phyloP scores from a whole-genome alignment of 805 yeast genomes.

The Metahyphopichia silvanorum region DNA sequence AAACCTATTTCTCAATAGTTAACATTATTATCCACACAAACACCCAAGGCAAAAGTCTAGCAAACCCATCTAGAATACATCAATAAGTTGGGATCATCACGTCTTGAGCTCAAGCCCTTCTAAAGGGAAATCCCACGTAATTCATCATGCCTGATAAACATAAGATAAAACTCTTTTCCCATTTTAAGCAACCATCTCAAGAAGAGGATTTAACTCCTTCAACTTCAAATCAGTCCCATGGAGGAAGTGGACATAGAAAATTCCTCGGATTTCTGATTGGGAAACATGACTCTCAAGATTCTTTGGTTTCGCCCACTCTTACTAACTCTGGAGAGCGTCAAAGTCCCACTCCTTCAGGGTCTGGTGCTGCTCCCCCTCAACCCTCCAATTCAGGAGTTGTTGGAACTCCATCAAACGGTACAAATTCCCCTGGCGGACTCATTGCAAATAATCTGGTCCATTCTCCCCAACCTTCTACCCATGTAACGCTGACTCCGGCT shows the following conservation, averaged over 20 bases:
- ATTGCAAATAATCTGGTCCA: background rate
- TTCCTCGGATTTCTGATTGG: slow-evolving; percentile 42
- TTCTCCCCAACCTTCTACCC: no score
- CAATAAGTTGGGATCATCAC: no score
- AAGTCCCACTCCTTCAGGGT: slow-evolving; percentile 4
- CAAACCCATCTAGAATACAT: no score
- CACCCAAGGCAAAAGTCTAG: no score
- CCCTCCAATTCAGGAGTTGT: background rate
- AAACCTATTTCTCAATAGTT: no score
- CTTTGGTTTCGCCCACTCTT: slow-evolving; percentile 31
- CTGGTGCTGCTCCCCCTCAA: background rate
- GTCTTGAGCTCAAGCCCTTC: no score
- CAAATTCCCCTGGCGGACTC: background rate
- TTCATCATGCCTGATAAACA: slow-evolving; percentile 43
- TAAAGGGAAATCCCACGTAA: background rate
- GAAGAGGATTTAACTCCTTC: slow-evolving; percentile 26
- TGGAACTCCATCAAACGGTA: background rate
- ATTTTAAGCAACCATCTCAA: slow-evolving; percentile 28
- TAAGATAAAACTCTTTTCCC: slow-evolving; percentile 38
- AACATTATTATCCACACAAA: no score
- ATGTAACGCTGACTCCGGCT: background rate
- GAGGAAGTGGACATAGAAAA: slow-evolving; percentile 13
- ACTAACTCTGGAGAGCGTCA: slow-evolving; percentile 29
- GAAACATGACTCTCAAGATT: slow-evolving; percentile 37
- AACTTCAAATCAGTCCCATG: slow-evolving; percentile 25